Percentiles rank a stretch among this genome's conserved stretches.
Conservation (phyloP, 345 rosid species). For the Citrus cavaleriei region DNA sequence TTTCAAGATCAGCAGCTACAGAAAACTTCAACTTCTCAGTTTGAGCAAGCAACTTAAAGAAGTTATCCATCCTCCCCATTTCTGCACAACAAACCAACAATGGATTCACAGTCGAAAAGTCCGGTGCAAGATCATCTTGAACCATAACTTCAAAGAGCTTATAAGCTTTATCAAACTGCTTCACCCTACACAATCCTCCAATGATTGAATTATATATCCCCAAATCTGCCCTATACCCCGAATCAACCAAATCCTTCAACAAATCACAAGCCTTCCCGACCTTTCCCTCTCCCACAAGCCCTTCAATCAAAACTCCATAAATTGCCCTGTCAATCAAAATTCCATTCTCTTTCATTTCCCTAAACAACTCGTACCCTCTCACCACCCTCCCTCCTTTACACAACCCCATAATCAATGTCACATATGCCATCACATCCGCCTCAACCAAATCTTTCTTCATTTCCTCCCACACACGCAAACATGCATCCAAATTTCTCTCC, state of each 20-base stretch:
- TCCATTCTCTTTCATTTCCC: slow-evolving; percentile 72
- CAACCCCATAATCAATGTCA: slow-evolving; percentile 60
- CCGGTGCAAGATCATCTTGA: slow-evolving; percentile 70
- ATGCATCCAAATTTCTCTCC: slow-evolving; percentile 64
- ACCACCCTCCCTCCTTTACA: slow-evolving; percentile 57
- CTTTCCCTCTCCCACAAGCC: slow-evolving; percentile 61
- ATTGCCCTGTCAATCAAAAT: slow-evolving; percentile 69
- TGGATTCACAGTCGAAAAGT: slow-evolving; percentile 63
- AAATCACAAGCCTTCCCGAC: slow-evolving; percentile 65
- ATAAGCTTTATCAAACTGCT: slow-evolving; percentile 64
- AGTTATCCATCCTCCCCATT: slow-evolving; percentile 48
- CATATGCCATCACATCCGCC: slow-evolving; percentile 88
- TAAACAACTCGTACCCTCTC: slow-evolving; percentile 54
- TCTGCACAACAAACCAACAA: slow-evolving; percentile 61
- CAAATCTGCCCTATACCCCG: slow-evolving; percentile 81
- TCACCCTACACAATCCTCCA: slow-evolving; percentile 61
- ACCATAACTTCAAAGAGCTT: slow-evolving; percentile 54
- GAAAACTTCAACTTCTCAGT: slow-evolving; percentile 53
- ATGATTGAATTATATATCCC: slow-evolving; percentile 80
- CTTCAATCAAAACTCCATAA: slow-evolving; percentile 64
- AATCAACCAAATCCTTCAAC: slow-evolving; percentile 75
- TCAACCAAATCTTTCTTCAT: slow-evolving; percentile 62
- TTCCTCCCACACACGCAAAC: slow-evolving; percentile 81
- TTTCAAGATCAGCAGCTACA: slow-evolving; percentile 52
- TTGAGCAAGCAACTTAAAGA: slow-evolving; percentile 47